Evolutionary conservation across 805 yeast species (phyloP).

Genomic region (Saturnispora sanitii): DNA sequence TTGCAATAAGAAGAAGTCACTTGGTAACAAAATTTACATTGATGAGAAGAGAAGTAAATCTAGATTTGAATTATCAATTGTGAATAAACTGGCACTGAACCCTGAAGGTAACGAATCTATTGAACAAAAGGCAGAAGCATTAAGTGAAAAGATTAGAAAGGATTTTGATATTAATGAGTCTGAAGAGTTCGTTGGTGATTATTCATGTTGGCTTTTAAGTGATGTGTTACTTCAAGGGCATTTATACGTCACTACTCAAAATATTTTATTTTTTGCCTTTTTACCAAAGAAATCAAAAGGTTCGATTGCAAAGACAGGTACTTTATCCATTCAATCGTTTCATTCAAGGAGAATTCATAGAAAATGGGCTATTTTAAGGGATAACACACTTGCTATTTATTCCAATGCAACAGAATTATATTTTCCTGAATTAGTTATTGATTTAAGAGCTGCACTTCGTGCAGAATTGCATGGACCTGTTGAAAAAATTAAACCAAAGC

Average conservation of each 20-base stretch:
- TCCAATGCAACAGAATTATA: conserved; percentile 68
- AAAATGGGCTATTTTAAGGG: conserved; percentile 74
- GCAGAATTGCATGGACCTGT: conserved; percentile 40
- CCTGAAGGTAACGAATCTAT: conserved; percentile 1
- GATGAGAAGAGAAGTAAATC: conserved; percentile 12
- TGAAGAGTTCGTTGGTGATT: conserved; percentile 52
- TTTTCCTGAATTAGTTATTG: conserved; percentile 71
- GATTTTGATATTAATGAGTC: conserved; percentile 39
- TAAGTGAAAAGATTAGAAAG: conserved; percentile 28
- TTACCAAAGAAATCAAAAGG: conserved; percentile 46
- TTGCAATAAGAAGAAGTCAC: too few relatives aligned
- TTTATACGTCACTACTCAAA: conserved; percentile 55
- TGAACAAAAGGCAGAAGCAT: conserved; percentile 27
- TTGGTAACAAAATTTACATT: not conserved
- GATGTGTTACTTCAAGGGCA: conserved; percentile 86
- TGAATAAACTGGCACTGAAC: conserved; percentile 20
- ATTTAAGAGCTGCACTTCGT: conserved; percentile 50
- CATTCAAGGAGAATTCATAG: conserved; percentile 35
- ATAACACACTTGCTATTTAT: conserved; percentile 59
- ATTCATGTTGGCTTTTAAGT: conserved; percentile 68
- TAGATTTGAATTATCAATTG: conserved; percentile 27
- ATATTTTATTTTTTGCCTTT: conserved; percentile 67
- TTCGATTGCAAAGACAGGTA: conserved; percentile 38
- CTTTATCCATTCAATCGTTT: conserved; percentile 34
- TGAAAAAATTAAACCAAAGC: conserved; percentile 15